Percentiles rank a stretch among this genome's conserved stretches.
phyloP scores from a whole-genome alignment of 306 rosid genomes.

The Prunus padus region DNA sequence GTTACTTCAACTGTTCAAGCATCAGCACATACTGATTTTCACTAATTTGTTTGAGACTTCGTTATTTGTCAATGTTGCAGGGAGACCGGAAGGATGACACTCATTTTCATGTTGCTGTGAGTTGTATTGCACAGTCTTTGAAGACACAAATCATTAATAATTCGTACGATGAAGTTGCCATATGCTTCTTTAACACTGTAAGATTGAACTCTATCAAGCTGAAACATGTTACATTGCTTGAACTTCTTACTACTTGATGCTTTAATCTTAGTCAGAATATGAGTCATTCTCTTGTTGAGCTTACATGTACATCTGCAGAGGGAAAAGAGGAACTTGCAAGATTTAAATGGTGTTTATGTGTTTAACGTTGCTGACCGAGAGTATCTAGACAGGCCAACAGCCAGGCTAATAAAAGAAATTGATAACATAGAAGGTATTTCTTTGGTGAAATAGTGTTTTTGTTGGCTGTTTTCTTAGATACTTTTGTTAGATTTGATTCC shows the following conservation, averaged over 20 bases:
- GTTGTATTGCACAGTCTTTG: conserved; percentile 61
- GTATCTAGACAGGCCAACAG: conserved; percentile 81
- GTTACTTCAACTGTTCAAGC: no score
- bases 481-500: not conserved
- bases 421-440: conserved; percentile 61
- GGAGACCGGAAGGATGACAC: conserved; percentile 43
- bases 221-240: not conserved
- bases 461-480: not conserved
- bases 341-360: conserved; percentile 66
- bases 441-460: not conserved
- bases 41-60: not conserved
- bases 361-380: conserved; percentile 75
- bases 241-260: not conserved
- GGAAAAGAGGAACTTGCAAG: conserved; percentile 80
- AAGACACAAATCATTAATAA: conserved; percentile 72
- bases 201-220: conserved; percentile 17
- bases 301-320: conserved; percentile 44
- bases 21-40: not conserved
- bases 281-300: not conserved
- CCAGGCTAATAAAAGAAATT: conserved; percentile 76
- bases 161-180: conserved; percentile 79
- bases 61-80: conserved; percentile 29
- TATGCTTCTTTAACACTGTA: conserved; percentile 92
- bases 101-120: conserved; percentile 71
- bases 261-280: not conserved